phyloP scores from a whole-genome alignment of 192 early-diverging fungal genomes.

The Umbelopsis ramanniana region DNA sequence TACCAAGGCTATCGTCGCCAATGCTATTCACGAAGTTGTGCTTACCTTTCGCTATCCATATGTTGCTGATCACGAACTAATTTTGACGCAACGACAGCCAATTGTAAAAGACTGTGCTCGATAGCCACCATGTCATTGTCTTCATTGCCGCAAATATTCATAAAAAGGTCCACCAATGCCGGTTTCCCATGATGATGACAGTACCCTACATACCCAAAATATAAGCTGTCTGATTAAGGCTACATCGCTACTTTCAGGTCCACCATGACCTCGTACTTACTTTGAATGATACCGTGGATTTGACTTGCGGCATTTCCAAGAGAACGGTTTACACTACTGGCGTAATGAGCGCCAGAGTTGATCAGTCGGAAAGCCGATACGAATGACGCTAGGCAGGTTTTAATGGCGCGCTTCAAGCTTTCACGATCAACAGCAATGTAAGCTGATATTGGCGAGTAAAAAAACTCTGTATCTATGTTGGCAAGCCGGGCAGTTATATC shows the following conservation, averaged over 20 bases:
- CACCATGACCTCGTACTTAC: neutral
- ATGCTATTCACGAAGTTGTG: too few relatives aligned
- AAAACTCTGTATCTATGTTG: neutral
- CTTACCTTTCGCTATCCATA: neutral
- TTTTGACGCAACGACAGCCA: neutral
- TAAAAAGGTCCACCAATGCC: neutral
- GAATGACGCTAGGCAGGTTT: neutral
- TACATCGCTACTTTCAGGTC: neutral
- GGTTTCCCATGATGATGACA: neutral
- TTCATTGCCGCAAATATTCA: constrained; percentile 5
- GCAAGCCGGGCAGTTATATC: neutral
- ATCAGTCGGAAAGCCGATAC: neutral
- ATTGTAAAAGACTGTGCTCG: neutral
- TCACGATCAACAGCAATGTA: neutral
- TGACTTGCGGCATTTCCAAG: neutral
- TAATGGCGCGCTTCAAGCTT: neutral
- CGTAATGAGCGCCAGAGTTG: neutral
- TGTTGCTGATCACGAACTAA: neutral
- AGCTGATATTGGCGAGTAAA: neutral
- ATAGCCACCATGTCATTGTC: constrained; percentile 13
- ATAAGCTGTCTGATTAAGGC: neutral
- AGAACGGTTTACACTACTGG: neutral
- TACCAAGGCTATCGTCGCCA: too few relatives aligned
- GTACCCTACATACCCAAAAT: neutral
- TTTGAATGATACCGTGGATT: neutral